Base-by-base conservation (phyloP, 768 basidiomycete genomes). In the Tulasnella sp. region DNA sequence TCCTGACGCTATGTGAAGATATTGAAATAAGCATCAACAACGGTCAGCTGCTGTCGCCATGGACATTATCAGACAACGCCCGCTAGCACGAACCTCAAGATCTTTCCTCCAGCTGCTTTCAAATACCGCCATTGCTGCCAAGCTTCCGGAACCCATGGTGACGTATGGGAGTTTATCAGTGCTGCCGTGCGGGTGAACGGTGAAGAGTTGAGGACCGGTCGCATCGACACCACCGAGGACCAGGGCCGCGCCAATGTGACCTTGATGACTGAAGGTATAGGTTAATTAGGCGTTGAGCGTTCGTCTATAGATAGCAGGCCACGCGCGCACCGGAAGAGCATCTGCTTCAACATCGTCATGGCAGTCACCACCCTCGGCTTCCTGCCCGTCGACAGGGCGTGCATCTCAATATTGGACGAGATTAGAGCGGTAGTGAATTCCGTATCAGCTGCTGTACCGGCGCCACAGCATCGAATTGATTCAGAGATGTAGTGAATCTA, bases 91-190 rank as follows among this genome's bases (percentile, higher is more conserved):
- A 72, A 96, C 96, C 85, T 91, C 89, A 91, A 99, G 91, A 85
- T 94, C 88, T 42, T 94, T 88, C 84, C 88, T 89, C 96, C 96
- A 99, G 28, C 88, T 85, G 77, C 90, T 92, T 86, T 99, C 98
- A 82, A 99, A 99, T 18, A 99, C 93, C 14, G 97, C 97, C 98
- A 99, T 99, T 24, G 98, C 98, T 2, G 98, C 98, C 77, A 98
- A 88, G 84, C 92, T 94, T 81, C 98, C 98, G 2, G 95, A 96
- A 46, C 98, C 98, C 97, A 99, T 98, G 0, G 98, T 98, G 50
- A 99, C 97, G 84, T 97, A 99, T 0, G 98, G 98, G 31, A 99
- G 89, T 86, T 99, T 99, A 88, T 99, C 98, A 0, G 97, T 99
- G 20, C 96, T 98, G 4, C 98, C 98, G 86, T 99, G 97, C 0